Percentiles rank a stretch among this genome's conserved stretches.
These are phyloP conservation scores for Fusarium subglutinans DNA, from an alignment of 2,329 filamentous ascomycete genomes.

Conservation along the genomic window DNA sequence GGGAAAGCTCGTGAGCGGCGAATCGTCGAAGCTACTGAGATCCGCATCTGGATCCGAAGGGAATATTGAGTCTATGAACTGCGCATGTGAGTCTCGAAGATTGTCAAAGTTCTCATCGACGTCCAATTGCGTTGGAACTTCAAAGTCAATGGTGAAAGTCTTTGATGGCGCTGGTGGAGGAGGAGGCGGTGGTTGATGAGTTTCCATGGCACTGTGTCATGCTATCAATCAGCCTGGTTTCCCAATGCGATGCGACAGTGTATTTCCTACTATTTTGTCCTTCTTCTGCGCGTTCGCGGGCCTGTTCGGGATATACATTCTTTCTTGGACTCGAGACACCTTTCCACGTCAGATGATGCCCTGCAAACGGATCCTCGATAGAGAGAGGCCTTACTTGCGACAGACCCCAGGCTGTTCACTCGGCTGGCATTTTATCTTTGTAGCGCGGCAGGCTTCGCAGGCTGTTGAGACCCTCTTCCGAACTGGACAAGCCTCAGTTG, in stretches of 20 bases:
- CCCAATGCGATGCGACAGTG: not conserved
- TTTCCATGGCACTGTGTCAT: conserved; percentile 30
- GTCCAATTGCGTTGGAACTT: conserved; percentile 53
- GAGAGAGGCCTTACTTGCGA: conserved; percentile 54
- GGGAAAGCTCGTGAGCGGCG: conserved; percentile 35
- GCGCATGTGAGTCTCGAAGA: conserved; percentile 55
- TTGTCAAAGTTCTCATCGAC: conserved; percentile 52
- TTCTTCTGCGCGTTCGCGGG: conserved; percentile 59
- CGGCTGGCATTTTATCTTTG: conserved; percentile 63
- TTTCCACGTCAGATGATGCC: conserved; percentile 37
- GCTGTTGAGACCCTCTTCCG: conserved; percentile 52
- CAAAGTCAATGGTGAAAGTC: conserved; percentile 64
- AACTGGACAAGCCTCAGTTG: conserved; percentile 6
- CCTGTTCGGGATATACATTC: conserved; percentile 63
- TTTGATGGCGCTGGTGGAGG: conserved; percentile 52
- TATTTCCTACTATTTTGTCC: conserved; percentile 51
- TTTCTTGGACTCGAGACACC: conserved; percentile 62
- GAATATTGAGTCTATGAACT: conserved; percentile 53
- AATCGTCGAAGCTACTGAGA: conserved; percentile 26
- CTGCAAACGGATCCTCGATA: not conserved
- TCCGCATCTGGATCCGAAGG: conserved; percentile 42
- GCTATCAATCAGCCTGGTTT: not conserved
- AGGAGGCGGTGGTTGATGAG: conserved; percentile 39
- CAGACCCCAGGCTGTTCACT: conserved; percentile 60
- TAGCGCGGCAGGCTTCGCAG: conserved; percentile 63